These are phyloP conservation scores for Salvia sclarea DNA, from an alignment of 305 asterid species.

Conservation along the genomic window DNA sequence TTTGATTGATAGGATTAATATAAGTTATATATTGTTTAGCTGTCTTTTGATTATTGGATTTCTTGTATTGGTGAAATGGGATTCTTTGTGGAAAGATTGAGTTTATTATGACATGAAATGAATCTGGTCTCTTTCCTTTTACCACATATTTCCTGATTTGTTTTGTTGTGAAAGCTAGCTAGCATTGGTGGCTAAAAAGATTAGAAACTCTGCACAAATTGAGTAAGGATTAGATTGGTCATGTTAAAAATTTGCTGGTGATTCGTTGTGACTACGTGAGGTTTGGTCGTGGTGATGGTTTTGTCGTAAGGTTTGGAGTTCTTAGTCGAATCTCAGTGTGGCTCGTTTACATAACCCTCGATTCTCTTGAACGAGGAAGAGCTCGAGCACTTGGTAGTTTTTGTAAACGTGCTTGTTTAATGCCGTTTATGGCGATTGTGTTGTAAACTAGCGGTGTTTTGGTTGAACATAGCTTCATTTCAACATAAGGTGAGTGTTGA, in stretches of 20 bases:
- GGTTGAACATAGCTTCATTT: conserved; percentile 3
- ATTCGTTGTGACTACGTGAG: background rate
- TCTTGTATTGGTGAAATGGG: conserved; percentile 13
- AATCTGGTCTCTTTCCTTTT: background rate
- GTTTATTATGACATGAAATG: background rate
- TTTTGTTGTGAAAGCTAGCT: no score
- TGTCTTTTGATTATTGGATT: conserved; percentile 29
- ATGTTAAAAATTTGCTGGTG: background rate
- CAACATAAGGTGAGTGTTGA: conserved; percentile 8
- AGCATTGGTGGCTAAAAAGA: conserved; percentile 17
- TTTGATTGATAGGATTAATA: conserved; percentile 21
- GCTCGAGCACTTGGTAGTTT: background rate
- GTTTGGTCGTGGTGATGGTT: conserved; percentile 4
- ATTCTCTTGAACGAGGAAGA: conserved; percentile 2
- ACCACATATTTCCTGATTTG: background rate
- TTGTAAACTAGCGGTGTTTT: background rate
- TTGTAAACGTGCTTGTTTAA: background rate
- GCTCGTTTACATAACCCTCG: background rate
- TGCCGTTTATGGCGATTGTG: background rate
- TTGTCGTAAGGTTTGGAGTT: conserved; percentile 14
- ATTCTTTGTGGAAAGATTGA: background rate
- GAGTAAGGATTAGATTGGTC: background rate
- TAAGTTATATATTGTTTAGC: conserved; percentile 25
- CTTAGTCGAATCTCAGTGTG: conserved; percentile 9
- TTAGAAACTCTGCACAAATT: background rate